Conservation (phyloP, 805 yeast genomes). For the Brettanomyces nanus region DNA sequence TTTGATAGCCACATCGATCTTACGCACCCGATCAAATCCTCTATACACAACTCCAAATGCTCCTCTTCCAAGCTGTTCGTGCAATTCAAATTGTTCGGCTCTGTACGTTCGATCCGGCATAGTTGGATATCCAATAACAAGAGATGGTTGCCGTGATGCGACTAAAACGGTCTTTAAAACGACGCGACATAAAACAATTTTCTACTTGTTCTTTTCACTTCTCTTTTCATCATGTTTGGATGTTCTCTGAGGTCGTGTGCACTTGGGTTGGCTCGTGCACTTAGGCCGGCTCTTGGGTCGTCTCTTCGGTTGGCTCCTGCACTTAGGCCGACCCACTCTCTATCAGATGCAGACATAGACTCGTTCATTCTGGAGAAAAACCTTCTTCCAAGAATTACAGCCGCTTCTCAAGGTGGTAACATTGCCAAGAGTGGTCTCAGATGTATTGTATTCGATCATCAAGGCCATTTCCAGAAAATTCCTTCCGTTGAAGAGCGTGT, state of each 20-base stretch:
- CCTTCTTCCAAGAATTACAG: constrained; percentile 16
- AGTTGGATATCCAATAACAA: no score
- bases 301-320: no score
- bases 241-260: no score
- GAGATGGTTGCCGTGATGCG: no score
- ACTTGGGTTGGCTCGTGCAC: no score
- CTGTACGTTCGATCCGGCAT: constrained; percentile 9
- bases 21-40: constrained; percentile 39
- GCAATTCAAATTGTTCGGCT: constrained; percentile 39
- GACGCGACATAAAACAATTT: no score
- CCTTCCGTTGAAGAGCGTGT: constrained; percentile 37
- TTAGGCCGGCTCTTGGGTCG: no score
- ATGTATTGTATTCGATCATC: constrained; percentile 41
- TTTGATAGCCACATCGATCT: constrained; percentile 47
- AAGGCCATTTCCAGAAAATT: constrained; percentile 36
- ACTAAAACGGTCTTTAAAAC: no score
- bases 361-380: constrained; percentile 19
- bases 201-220: no score
- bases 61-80: constrained; percentile 62
- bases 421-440: constrained; percentile 16
- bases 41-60: constrained; percentile 72
- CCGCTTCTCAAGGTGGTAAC: not conserved
- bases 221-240: no score
- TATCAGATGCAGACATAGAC: constrained; percentile 7
- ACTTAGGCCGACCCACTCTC: not conserved